Conservation (phyloP, 2,329 filamentous ascomycete genomes). For the Corniculantispora saksenae region DNA sequence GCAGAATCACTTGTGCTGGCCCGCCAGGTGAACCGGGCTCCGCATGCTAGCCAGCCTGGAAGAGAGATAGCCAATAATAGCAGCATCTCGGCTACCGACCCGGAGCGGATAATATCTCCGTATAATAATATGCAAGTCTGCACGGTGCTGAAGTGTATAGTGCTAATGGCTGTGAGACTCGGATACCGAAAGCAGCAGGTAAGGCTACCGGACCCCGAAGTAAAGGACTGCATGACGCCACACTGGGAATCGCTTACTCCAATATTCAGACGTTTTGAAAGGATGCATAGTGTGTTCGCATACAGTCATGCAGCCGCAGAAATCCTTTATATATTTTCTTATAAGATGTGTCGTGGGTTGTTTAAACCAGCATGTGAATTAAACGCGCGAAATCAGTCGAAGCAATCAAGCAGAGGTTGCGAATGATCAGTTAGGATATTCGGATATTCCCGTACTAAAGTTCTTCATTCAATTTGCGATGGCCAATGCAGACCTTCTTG, state of each 20-base stretch:
- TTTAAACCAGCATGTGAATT: no score
- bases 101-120: background rate
- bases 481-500: conserved; percentile 2
- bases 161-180: background rate
- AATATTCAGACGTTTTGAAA: background rate
- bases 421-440: no score
- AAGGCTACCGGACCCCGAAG: background rate
- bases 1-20: no score
- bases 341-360: no score
- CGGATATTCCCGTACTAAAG: no score
- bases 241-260: background rate
- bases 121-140: background rate
- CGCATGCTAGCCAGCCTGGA: background rate
- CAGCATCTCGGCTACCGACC: background rate
- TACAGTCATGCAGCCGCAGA: background rate
- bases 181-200: background rate
- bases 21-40: background rate
- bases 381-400: no score
- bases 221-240: background rate
- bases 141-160: background rate
- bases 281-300: background rate
- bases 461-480: background rate
- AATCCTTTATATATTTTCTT: background rate
- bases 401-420: background rate
- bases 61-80: background rate